Conservation (phyloP, 768 basidiomycete genomes). For the Mycena belliarum region DNA sequence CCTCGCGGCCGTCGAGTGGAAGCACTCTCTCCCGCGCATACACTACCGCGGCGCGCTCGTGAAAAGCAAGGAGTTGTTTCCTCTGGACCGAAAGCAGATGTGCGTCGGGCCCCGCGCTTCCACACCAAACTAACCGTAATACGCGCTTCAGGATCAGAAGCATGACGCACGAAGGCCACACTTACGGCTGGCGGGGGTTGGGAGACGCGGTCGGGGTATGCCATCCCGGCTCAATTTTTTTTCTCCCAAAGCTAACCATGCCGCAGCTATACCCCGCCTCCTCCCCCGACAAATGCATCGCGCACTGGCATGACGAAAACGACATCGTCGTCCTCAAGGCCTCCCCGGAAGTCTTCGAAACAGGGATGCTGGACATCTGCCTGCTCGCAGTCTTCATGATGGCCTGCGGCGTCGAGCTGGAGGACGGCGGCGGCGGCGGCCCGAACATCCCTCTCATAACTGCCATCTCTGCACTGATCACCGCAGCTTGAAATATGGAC, state of each 20-base stretch:
- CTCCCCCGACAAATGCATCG: constrained; percentile 2
- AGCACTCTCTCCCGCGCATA: constrained; percentile 3
- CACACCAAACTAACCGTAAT: too few relatives aligned
- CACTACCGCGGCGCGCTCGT: constrained; percentile 4
- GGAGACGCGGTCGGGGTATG: constrained; percentile 2
- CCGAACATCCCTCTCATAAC: neutral
- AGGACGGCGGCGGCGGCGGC: neutral
- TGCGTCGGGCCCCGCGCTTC: neutral
- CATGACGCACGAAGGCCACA: constrained; percentile 1
- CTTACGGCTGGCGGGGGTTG: neutral
- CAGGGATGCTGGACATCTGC: constrained; percentile 12
- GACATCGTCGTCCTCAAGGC: constrained; percentile 5
- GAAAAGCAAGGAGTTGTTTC: constrained; percentile 5
- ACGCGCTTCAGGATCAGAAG: constrained; percentile 2
- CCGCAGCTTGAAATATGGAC: neutral
- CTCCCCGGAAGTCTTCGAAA: constrained; percentile 3
- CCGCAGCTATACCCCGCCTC: constrained; percentile 1
- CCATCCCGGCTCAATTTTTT: neutral
- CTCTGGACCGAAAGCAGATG: constrained; percentile 10
- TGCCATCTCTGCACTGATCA: constrained; percentile 8
- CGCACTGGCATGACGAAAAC: constrained; percentile 13
- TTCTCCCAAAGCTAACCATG: neutral
- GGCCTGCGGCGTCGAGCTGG: constrained; percentile 12
- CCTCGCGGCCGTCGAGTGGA: constrained; percentile 10
- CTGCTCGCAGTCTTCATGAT: constrained; percentile 15